Base-by-base conservation (phyloP, 176 grass and related monocot species). In the Aegilops tauschii region DNA sequence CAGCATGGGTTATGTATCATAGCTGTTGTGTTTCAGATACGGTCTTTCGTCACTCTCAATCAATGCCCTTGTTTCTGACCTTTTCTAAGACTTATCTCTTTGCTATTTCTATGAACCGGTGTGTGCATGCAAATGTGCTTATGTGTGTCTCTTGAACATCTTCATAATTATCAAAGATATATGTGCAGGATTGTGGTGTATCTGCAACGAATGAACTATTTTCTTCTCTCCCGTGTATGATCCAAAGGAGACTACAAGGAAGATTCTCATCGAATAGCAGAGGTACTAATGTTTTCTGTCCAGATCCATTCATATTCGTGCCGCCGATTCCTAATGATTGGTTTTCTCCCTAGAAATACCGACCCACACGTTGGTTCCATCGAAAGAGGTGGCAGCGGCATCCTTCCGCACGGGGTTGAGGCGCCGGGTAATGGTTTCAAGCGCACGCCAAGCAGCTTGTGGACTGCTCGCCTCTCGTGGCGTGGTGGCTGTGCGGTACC, bases 381-480 rank as follows among this genome's bases (percentile, higher is more conserved):
- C 92, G 0, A 97, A 94, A 88, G 85, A 91, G 8, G 35, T 78
- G 71, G 90, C 95, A n/a, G 87, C 86, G 35, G 88, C 84, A n/a
- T 90, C 74, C 9, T 70, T 97, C 35, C 80, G 74, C 2, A 94
- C 30, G 80, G 89, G 82, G 78, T 68, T 95, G 82, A 89, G 84
- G 71, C 81, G 39, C 1, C 42, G 82, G 0, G 92, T 97, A 25
- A 91, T 91, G 95, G 85, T 85, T 31, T 93, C 92, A 16, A 97
- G 95, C 21, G 70, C 80, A 5, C 93, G 7, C 6, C 6, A 36
- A 36, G 70, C 81, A 29, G 30, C 86, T 6, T 97, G 84, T 62
- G 95, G 92, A 56, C 71, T 97, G 76, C 80, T 94, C 27, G 88
- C 92, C 23, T 86, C 92, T 21, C 92, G 95, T 34, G 92, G 95